Percentiles rank a stretch among this genome's conserved stretches.
Evolutionary conservation across 768 basidiomycete species (phyloP).

Genomic region (Macrolepiota dolichaula): DNA sequence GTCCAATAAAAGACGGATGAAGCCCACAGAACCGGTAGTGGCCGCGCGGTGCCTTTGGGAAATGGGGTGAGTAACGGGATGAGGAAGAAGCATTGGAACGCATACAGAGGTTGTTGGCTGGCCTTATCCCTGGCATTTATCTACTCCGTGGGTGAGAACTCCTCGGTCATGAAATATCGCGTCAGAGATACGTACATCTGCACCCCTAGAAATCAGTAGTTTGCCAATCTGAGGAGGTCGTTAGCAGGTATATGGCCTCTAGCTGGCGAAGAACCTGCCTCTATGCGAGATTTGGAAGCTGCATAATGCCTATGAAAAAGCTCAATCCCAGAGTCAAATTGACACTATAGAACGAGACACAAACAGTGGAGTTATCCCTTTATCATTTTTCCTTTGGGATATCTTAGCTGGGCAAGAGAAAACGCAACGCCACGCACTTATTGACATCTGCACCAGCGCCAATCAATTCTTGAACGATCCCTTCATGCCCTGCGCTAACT

Average conservation of each 20-base stretch:
- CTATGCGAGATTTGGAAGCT: conserved; percentile 86
- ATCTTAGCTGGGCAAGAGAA: conserved; percentile 18
- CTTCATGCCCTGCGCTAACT: conserved; percentile 84
- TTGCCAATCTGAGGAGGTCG: conserved; percentile 70
- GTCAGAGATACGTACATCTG: conserved; percentile 68
- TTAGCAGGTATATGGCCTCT: conserved; percentile 24
- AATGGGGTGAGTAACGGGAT: conserved; percentile 15
- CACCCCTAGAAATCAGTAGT: conserved; percentile 81
- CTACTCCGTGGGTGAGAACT: conserved; percentile 43
- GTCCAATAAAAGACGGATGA: conserved; percentile 81
- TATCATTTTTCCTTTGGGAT: conserved; percentile 60
- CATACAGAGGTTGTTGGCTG: conserved; percentile 87
- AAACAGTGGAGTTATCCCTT: conserved; percentile 82
- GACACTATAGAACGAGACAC: conserved; percentile 24
- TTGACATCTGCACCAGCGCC: conserved; percentile 84
- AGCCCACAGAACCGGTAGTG: conserved; percentile 90
- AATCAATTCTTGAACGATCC: conserved; percentile 70
- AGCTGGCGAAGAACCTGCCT: conserved; percentile 45
- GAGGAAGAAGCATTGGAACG: conserved; percentile 18
- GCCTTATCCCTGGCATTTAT: conserved; percentile 94
- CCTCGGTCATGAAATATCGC: conserved; percentile 25
- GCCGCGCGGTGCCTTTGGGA: conserved; percentile 84
- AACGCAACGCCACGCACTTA: conserved; percentile 24
- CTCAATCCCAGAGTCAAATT: conserved; percentile 16
- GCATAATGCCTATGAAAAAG: conserved; percentile 74